Conservation (phyloP, 495 filamentous ascomycete species). For the Haplographium delicatum region DNA sequence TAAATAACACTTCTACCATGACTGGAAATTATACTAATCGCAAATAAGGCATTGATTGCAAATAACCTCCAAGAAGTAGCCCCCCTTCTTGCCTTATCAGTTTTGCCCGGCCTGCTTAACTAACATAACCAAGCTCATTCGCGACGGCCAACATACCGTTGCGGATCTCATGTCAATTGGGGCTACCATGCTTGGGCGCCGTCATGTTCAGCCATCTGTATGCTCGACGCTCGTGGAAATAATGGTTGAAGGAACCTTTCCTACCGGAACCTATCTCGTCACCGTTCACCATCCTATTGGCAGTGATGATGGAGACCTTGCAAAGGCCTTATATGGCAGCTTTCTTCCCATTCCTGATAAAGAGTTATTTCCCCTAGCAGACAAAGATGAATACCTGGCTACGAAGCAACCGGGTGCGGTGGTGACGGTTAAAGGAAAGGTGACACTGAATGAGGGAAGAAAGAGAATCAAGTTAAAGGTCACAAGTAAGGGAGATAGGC, state of each 20-base stretch:
- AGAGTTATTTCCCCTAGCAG: slow-evolving; percentile 32
- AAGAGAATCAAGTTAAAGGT: slow-evolving; percentile 70
- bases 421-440: slow-evolving; percentile 59
- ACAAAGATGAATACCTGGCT: slow-evolving; percentile 55
- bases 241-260: slow-evolving; percentile 93
- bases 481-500: slow-evolving; percentile 83
- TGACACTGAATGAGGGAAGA: slow-evolving; percentile 69
- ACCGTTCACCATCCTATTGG: slow-evolving; percentile 89
- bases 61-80: slow-evolving; percentile 81
- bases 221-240: slow-evolving; percentile 70
- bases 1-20: slow-evolving; percentile 40
- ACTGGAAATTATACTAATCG: background rate
- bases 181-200: slow-evolving; percentile 86
- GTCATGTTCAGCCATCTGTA: slow-evolving; percentile 86
- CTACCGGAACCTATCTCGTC: slow-evolving; percentile 85
- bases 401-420: slow-evolving; percentile 75
- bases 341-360: slow-evolving; percentile 74
- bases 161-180: slow-evolving; percentile 91
- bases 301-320: slow-evolving; percentile 81
- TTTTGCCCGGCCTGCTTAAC: slow-evolving; percentile 1
- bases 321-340: slow-evolving; percentile 82
- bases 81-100: background rate
- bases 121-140: slow-evolving; percentile 60
- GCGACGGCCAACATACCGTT: slow-evolving; percentile 90
- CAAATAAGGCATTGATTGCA: slow-evolving; percentile 73